These are phyloP conservation scores for Agaricus subrufescens DNA, from an alignment of 768 basidiomycete genomes.

Conservation along the genomic window DNA sequence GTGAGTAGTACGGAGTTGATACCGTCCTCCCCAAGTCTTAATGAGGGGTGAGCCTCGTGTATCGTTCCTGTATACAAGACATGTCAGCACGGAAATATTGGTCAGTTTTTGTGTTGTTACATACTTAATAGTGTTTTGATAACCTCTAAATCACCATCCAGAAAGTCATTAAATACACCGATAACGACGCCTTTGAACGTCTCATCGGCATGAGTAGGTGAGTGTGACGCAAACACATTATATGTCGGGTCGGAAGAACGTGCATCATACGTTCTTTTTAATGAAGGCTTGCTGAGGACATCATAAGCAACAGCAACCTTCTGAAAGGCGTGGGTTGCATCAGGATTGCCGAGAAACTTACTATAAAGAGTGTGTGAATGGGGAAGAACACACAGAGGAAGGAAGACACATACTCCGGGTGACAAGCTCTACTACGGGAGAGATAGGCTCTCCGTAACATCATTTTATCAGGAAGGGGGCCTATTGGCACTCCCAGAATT, in stretches of 20 bases:
- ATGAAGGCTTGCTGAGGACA: conserved; percentile 69
- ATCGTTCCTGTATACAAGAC: conserved; percentile 49
- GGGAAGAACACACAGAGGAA: neutral
- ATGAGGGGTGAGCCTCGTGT: conserved; percentile 74
- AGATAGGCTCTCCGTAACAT: conserved; percentile 74
- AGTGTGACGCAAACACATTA: conserved; percentile 51
- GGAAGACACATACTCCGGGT: conserved; percentile 69
- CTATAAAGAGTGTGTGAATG: conserved; percentile 29
- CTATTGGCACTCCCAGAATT: conserved; percentile 61
- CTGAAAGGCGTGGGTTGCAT: conserved; percentile 83
- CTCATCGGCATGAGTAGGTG: conserved; percentile 64
- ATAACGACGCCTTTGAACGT: conserved; percentile 73
- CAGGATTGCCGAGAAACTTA: conserved; percentile 74
- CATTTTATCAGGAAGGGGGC: conserved; percentile 48
- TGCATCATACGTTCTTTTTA: conserved; percentile 65
- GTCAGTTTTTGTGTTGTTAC: conserved; percentile 20
- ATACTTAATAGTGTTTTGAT: conserved; percentile 70
- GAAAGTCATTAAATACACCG: conserved; percentile 73
- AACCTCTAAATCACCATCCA: conserved; percentile 86
- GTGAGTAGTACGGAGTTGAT: conserved; percentile 72
- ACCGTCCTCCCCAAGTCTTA: conserved; percentile 73
- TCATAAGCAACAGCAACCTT: conserved; percentile 82
- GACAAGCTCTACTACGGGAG: conserved; percentile 67
- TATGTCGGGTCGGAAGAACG: conserved; percentile 41
- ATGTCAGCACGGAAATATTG: neutral